Evolutionary conservation across 2,329 filamentous ascomycete species (phyloP), one percentile per base, ranked within the genome.

Genomic region (Ceratocystis lukuohia): DNA sequence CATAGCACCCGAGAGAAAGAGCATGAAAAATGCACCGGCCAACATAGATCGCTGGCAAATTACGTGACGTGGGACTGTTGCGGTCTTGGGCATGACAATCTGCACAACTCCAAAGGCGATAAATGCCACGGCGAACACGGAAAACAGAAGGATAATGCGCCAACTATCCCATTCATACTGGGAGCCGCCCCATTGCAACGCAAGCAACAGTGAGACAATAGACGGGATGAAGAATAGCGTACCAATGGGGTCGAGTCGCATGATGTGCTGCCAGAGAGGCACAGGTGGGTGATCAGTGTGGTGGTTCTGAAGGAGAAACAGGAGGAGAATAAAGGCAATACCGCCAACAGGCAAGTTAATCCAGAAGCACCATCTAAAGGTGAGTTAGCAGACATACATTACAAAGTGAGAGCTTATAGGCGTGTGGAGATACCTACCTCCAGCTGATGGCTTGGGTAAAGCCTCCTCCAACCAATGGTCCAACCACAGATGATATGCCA

Each of bases 121-220:
- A 10, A 77, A 75, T 1, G 79, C 75, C 17, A 80, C 70, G 0
- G 71, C 80, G 67, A 82, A 84, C 8, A 83, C 69, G 56, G 78
- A 75, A 7, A 85, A 77, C n/a, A 85, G 75, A 6, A 80, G 70
- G 62, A 85, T 79, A 65, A 84, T 78, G 56, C 79, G 78, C 75
- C 79, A 80, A 69, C 75, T 77, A 48, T 72, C 74, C 83, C 83
- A 86, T 0, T 75, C 69, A 69, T 84, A 82, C 1, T 73, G 77
- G 1, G 78, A 77, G 2, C 83, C 83, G 64, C 83, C 83, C 84
- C 84, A 87, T 70, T 87, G 82, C 44, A 88, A 75, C 0, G 84
- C 84, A 4, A 88, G 75, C 2, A 88, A 74, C 46, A 87, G 80
- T 69, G 79, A 84, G 15, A 86, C 77, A 48, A 85, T 78, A 41